Evolutionary conservation across 257 asterid species (phyloP).

Genomic region (Nicotiana noctiflora): DNA sequence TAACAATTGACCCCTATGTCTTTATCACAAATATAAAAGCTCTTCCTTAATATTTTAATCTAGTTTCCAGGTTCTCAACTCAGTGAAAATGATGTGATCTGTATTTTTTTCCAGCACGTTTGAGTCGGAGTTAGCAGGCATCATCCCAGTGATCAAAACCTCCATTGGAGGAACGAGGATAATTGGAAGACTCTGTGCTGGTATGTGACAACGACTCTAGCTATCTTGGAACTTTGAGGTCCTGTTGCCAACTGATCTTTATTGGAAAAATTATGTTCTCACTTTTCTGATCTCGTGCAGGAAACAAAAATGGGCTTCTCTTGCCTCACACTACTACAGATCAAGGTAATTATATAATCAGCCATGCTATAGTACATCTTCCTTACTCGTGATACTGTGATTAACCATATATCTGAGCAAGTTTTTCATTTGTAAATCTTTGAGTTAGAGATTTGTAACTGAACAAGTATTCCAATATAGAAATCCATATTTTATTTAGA

Average conservation of each 20-base stretch:
- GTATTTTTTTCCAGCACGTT: conserved; percentile 50
- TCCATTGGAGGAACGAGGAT: conserved; percentile 84
- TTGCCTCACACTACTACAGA: conserved; percentile 94
- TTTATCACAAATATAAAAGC: not conserved
- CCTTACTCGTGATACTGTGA: not conserved
- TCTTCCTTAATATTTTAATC: not conserved
- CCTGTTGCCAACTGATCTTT: not conserved
- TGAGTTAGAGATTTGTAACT: not conserved
- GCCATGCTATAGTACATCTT: not conserved
- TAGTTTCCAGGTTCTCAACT: not conserved
- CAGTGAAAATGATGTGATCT: not conserved
- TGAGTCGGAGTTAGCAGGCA: conserved; percentile 73
- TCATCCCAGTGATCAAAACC: conserved; percentile 82
- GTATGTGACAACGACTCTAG: conserved; percentile 20
- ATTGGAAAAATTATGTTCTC: not conserved
- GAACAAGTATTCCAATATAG: not conserved
- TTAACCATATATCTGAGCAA: not conserved
- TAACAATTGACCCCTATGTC: not conserved
- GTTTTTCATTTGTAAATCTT: not conserved
- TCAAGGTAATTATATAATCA: conserved; percentile 47
- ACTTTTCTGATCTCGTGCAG: conserved; percentile 23
- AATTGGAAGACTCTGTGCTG: conserved; percentile 86
- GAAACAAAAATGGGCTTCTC: conserved; percentile 90
- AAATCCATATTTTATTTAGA: not conserved
- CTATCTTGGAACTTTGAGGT: not conserved